Conservation (phyloP, 148 eudicot genomes). For the Cornus suecica region DNA sequence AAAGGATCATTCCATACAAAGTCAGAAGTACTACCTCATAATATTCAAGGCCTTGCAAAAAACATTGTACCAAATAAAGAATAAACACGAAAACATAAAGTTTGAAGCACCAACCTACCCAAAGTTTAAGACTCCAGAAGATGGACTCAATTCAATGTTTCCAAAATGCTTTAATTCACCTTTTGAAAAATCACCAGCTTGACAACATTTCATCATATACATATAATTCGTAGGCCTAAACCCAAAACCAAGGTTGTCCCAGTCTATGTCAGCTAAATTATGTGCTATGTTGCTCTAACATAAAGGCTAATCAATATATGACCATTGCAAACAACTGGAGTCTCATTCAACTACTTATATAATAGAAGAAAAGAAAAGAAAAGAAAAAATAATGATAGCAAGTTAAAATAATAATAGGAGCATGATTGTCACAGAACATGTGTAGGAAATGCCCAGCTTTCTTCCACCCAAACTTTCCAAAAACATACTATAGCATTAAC, state of each 20-base stretch:
- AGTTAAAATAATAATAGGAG: background rate
- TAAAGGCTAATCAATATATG: slow-evolving; percentile 11
- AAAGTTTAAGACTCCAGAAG: slow-evolving; percentile 88
- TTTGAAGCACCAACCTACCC: slow-evolving; percentile 66
- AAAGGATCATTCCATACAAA: background rate
- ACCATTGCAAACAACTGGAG: background rate
- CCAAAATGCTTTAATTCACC: slow-evolving; percentile 82
- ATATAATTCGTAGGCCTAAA: slow-evolving; percentile 78
- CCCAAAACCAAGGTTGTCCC: slow-evolving; percentile 95
- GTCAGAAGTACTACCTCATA: background rate
- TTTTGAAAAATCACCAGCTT: slow-evolving; percentile 57
- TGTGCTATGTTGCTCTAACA: slow-evolving; percentile 34
- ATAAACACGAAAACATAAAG: background rate
- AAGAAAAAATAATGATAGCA: background rate
- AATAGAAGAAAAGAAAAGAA: too few species aligned
- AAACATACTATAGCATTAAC: background rate
- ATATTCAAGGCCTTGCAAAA: background rate
- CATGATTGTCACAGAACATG: background rate
- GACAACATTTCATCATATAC: slow-evolving; percentile 77
- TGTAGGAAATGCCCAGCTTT: background rate
- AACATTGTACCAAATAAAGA: background rate
- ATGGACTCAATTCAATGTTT: slow-evolving; percentile 90
- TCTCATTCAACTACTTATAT: background rate
- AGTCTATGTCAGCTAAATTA: slow-evolving; percentile 68
- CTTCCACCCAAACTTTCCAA: background rate